These are phyloP conservation scores for Arthroderma uncinatum DNA, from an alignment of 2,329 filamentous ascomycete genomes.

Conservation along the genomic window DNA sequence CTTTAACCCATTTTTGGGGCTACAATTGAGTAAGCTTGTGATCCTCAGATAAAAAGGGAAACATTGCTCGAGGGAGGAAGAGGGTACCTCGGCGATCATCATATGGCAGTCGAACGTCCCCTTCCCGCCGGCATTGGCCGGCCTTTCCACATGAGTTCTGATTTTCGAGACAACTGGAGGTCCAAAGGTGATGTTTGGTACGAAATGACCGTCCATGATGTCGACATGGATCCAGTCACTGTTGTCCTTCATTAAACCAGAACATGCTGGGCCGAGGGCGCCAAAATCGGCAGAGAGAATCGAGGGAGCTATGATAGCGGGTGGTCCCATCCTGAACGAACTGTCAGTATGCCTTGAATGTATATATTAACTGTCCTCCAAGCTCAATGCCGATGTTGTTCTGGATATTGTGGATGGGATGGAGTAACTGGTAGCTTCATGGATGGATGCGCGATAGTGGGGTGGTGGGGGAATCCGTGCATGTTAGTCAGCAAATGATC, in stretches of 20 bases:
- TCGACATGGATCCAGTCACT: slow-evolving; percentile 93
- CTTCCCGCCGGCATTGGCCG: slow-evolving; percentile 56
- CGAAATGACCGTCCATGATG: slow-evolving; percentile 98
- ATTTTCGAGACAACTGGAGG: slow-evolving; percentile 93
- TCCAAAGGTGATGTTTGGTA: slow-evolving; percentile 96
- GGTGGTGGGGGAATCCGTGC: neutral
- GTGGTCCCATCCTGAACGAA: slow-evolving; percentile 59
- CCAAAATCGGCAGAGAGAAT: slow-evolving; percentile 96
- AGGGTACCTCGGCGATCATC: slow-evolving; percentile 89
- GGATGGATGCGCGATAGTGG: neutral
- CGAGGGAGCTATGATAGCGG: slow-evolving; percentile 93
- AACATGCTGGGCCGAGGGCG: slow-evolving; percentile 74
- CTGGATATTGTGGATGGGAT: neutral
- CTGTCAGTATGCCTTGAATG: neutral
- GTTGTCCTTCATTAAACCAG: slow-evolving; percentile 70
- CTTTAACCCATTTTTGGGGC: slow-evolving; percentile 97
- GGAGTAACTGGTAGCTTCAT: neutral
- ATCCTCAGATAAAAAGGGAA: neutral
- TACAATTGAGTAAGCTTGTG: slow-evolving; percentile 27
- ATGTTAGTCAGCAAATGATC: neutral
- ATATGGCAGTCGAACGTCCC: slow-evolving; percentile 99
- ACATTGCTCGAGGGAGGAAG: neutral
- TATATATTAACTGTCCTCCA: neutral
- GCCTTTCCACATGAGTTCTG: slow-evolving; percentile 68
- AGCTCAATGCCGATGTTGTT: neutral